Percentiles rank a stretch among this genome's conserved stretches.
Conservation (phyloP, 164 flowering plant genomes). For the Brasenia schreberi region DNA sequence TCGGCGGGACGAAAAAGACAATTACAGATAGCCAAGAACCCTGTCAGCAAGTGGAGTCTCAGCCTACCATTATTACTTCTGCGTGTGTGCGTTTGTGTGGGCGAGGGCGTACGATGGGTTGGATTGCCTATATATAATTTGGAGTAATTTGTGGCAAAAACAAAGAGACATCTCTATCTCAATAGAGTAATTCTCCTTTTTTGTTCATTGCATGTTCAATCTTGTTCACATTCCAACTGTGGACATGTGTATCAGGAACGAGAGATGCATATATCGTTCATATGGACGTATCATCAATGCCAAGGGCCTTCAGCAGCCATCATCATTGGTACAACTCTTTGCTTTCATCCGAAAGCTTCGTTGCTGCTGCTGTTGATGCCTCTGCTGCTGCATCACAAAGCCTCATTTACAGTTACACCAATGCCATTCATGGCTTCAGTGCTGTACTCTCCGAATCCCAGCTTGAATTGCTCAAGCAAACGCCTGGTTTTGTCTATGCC, state of each 20-base stretch:
- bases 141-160: too few species aligned
- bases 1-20: too few species aligned
- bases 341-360: constrained; percentile 11
- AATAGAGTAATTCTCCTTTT: not conserved
- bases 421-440: constrained; percentile 21
- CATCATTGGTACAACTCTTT: constrained; percentile 28
- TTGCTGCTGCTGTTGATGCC: not conserved
- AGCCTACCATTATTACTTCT: too few species aligned
- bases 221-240: not conserved
- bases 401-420: constrained; percentile 7
- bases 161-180: too few species aligned
- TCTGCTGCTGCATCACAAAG: not conserved
- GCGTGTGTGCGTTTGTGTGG: too few species aligned
- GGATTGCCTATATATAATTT: too few species aligned
- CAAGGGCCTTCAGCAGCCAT: constrained; percentile 23
- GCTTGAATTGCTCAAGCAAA: constrained; percentile 13
- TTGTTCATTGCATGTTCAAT: too few species aligned
- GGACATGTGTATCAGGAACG: not conserved
- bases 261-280: constrained; percentile 28
- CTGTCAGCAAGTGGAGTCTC: too few species aligned
- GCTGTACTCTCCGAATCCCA: constrained; percentile 8
- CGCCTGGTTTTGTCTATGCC: constrained; percentile 25
- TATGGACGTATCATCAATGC: constrained; percentile 51
- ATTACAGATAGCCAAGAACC: too few species aligned
- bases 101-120: too few species aligned